Base-by-base conservation (phyloP, 768 basidiomycete genomes). In the Stropharia rugosoannulata region DNA sequence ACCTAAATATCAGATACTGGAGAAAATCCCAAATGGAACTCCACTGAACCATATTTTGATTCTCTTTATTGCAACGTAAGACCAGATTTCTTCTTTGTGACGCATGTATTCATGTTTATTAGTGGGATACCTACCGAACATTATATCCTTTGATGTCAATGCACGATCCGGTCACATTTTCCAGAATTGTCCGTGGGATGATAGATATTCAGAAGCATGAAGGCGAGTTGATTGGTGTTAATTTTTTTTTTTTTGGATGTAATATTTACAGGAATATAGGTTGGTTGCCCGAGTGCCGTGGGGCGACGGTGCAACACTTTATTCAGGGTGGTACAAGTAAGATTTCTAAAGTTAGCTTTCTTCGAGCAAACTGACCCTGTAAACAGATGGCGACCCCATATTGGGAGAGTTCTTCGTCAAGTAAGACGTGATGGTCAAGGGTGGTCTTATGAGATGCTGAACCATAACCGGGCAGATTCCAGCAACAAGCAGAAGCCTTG, bases 81-180 rank as follows among this genome's bases (percentile, higher is more conserved):
- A 19, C 4, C 13, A 19, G 16, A 22, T 13, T 7, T 19, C 35
- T 22, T 9, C 5, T 41, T 36, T n/a, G 27, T 2, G 5, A 12
- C 7, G 1, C n/a, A 13, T 45, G 10, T 46, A 10, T 37, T 52
- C 11, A 13, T 19, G 22, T 16, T 32, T 45, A 2, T 12, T 51
- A 85, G 83, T 85, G 84, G 85, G 85, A 87, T 58, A 86, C 84
- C 1, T 86, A 81, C 63, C 75, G 85, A 13, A 84, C 83, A 0
- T 68, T 87, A 9, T 87, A 78, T 61, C 80, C 85, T 0, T 70
- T 86, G 38, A 81, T 85, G 79, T 81, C 84, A 0, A 73, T 87
- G 4, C 85, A 87, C 48, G 85, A 86, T 57, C 84, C 84, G 0
- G 72, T 70, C 39, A 80, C 75, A 9, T 86, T 85, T 61, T 75